Evolutionary conservation across 2,329 filamentous ascomycete genomes (phyloP).

Genomic region (Aaosphaeria arxii): DNA sequence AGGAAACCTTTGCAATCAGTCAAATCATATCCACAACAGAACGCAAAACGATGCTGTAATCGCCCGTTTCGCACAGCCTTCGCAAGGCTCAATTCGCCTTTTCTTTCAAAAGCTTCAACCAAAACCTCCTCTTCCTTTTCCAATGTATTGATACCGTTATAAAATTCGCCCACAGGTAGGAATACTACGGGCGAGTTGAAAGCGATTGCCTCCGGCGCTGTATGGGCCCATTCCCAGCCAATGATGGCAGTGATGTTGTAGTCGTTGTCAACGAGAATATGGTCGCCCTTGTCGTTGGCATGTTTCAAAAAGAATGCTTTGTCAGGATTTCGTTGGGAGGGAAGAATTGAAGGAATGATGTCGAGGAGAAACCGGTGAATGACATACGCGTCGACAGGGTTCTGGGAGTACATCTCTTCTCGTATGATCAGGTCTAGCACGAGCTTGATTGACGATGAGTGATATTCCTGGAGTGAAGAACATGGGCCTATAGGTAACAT

Average conservation of each 20-base stretch:
- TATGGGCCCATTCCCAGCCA: conserved; percentile 43
- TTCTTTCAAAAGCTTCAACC: neutral
- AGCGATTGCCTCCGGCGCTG: conserved; percentile 15
- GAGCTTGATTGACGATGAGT: neutral
- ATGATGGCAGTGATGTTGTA: conserved; percentile 50
- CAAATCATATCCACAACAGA: too few relatives aligned
- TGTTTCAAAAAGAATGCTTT: conserved; percentile 45
- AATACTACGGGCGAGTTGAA: neutral
- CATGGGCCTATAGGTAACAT: neutral
- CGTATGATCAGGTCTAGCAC: neutral
- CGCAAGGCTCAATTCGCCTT: neutral
- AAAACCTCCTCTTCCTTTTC: neutral
- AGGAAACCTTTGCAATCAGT: too few relatives aligned
- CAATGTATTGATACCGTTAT: neutral
- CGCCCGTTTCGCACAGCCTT: neutral
- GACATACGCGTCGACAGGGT: neutral
- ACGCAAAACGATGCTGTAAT: neutral
- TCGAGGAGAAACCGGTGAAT: neutral
- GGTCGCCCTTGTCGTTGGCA: conserved; percentile 50
- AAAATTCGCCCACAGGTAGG: neutral
- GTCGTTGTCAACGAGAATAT: conserved; percentile 46
- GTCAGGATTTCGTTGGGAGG: neutral
- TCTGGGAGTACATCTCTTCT: too few relatives aligned
- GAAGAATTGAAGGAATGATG: neutral
- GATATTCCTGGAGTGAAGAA: neutral